These are phyloP conservation scores for Sequoiadendron giganteum DNA, from an alignment of 75 land plant species.

Conservation along the genomic window DNA sequence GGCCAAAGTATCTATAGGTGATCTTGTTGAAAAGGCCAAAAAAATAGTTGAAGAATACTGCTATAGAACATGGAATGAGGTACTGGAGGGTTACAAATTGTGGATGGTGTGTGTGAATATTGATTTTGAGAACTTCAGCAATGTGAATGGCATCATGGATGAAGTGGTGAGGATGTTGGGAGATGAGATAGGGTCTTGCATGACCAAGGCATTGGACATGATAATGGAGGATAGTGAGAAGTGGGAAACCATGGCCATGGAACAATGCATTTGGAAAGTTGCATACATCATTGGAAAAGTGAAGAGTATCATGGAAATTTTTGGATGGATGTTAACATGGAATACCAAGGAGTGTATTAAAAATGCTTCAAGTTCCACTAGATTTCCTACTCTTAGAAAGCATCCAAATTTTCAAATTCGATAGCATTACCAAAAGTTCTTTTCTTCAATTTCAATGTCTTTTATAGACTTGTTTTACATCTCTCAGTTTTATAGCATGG, in stretches of 20 bases:
- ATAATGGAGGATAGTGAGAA: background rate
- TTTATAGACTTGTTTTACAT: too few relatives aligned
- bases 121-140: background rate
- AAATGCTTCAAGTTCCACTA: too few relatives aligned
- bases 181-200: background rate
- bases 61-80: background rate
- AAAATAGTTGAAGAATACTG: background rate
- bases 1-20: background rate
- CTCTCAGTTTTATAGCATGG: too few relatives aligned
- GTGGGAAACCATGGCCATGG: background rate
- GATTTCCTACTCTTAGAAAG: too few relatives aligned
- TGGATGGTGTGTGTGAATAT: background rate
- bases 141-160: background rate
- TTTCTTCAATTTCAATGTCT: too few relatives aligned
- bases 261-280: too few relatives aligned
- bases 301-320: too few relatives aligned
- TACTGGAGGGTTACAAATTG: background rate
- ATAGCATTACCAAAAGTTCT: too few relatives aligned
- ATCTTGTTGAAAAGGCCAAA: background rate
- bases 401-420: too few relatives aligned
- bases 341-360: too few relatives aligned
- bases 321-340: too few relatives aligned
- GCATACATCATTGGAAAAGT: too few relatives aligned
- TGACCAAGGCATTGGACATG: background rate
- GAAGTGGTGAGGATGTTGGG: background rate